A percentile compares a stretch with the other conserved stretches of the same genome.
Evolutionary conservation across 192 early-diverging fungal genomes (phyloP).

Genomic region (Lunasporangiospora selenospora): DNA sequence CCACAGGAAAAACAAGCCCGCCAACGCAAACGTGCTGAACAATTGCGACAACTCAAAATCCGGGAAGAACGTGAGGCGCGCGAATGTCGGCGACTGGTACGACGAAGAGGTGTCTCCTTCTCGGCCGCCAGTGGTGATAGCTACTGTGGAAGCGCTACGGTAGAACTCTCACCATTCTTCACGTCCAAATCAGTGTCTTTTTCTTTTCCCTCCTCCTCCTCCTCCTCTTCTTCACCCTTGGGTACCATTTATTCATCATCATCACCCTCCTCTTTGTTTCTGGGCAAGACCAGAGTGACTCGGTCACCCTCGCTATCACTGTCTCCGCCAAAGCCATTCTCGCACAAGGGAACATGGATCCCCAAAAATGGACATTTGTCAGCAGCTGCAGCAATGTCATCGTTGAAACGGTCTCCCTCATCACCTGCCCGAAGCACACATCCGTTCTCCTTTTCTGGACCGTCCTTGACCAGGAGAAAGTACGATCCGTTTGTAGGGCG

Average conservation of each 20-base stretch:
- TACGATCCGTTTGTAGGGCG: background rate
- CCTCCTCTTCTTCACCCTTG: background rate
- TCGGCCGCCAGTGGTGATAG: too few relatives aligned
- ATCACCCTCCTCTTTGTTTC: background rate
- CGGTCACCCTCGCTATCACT: slow-evolving; percentile 1
- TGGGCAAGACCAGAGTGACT: too few relatives aligned
- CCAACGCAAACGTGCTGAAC: slow-evolving; percentile 39
- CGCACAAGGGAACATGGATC: too few relatives aligned
- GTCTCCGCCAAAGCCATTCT: background rate
- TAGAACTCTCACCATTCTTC: too few relatives aligned
- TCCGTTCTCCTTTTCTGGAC: too few relatives aligned
- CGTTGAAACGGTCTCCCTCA: background rate
- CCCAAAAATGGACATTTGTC: background rate
- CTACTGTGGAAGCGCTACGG: too few relatives aligned
- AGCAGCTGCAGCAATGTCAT: background rate
- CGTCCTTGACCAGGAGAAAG: too few relatives aligned
- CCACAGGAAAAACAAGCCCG: slow-evolving; percentile 29
- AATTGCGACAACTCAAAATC: slow-evolving; percentile 32
- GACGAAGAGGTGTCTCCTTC: slow-evolving; percentile 23
- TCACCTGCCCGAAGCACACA: too few relatives aligned
- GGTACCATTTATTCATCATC: too few relatives aligned
- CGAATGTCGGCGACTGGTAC: slow-evolving; percentile 11
- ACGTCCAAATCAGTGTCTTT: background rate
- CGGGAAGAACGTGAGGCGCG: slow-evolving; percentile 36
- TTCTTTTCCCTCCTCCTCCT: background rate